Percentiles rank a stretch among this genome's conserved stretches.
Conservation (phyloP, 202 grass and related monocot species). For the Saccharum hybrid region DNA sequence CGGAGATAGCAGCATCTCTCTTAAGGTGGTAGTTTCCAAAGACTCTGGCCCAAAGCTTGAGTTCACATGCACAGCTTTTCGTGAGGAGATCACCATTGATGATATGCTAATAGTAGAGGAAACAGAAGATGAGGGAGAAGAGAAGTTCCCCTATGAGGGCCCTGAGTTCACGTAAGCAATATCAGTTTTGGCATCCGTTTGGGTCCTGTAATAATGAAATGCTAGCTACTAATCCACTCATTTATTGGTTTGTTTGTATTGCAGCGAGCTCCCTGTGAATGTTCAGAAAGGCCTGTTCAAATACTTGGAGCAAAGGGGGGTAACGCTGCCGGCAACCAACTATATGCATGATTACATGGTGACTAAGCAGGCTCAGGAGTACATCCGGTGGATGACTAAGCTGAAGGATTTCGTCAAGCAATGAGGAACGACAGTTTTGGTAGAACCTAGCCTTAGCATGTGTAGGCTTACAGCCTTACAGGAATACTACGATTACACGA, state of each 20-base stretch:
- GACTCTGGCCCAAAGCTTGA: constrained; percentile 62
- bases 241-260: neutral
- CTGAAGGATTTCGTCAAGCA: constrained; percentile 74
- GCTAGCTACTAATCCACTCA: constrained; percentile 9
- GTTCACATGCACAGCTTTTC: constrained; percentile 83
- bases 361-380: constrained; percentile 85
- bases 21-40: constrained; percentile 79
- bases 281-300: constrained; percentile 96
- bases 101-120: constrained; percentile 78
- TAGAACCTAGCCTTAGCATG: constrained; percentile 42
- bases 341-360: constrained; percentile 96
- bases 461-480: constrained; percentile 4
- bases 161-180: constrained; percentile 82
- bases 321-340: constrained; percentile 76
- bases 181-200: neutral
- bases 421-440: constrained; percentile 50
- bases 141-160: constrained; percentile 76
- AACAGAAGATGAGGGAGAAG: constrained; percentile 39
- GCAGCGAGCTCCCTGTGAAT: constrained; percentile 86
- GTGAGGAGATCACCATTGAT: constrained; percentile 84
- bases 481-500: neutral
- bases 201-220: neutral
- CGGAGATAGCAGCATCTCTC: constrained; percentile 58
- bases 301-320: constrained; percentile 75
- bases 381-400: constrained; percentile 82